Evolutionary conservation across 2,329 filamentous ascomycete genomes (phyloP), one percentile per base, ranked within the genome.

Genomic region (Hypoxylon sp.): DNA sequence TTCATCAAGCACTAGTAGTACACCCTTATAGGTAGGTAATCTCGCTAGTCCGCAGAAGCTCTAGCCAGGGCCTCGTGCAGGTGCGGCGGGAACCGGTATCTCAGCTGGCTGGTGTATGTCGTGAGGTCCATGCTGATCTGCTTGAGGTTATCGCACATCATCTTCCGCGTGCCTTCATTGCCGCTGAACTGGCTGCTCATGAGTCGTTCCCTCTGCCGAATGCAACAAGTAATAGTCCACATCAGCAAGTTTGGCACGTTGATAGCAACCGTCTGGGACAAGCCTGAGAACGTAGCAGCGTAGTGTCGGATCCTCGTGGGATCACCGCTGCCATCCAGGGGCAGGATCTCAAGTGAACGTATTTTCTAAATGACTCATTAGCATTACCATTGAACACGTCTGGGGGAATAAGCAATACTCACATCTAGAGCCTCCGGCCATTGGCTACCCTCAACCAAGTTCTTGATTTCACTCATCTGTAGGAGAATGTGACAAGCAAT

Each of bases 171-270:
- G 62, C 87, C 87, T 76, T 90, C 89, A 80, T 91, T 91, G 70
- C 89, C 91, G 73, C 91, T 94, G 80, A 92, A 98, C 74, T 91
- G 88, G 30, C 91, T 90, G 65, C 85, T 87, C 62, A 87, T 86
- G 51, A 97, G 85, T 68, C 90, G 84, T 74, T 92, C 90, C 69
- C 93, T 89, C 81, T 97, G 91, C 63, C 90, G 88, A 55, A 91
- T 91, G 81, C 95, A 97, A 82, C 92, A 94, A 46, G 91, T 88
- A 73, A 99, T 93, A 55, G 94, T 94, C 96, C 96, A 98, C 83
- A 97, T 91, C 70, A 99, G 87, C 69, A 98, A 85, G 80, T 95
- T 94, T 17, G 95, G 95, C 74, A 98, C 90, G 76, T 96, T 97
- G 78, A 93, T 91, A 2, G 95, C 91, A 44, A 99, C 92, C 6